Conservation (phyloP, 139 green algal genomes). For the Chlorella sp. region DNA sequence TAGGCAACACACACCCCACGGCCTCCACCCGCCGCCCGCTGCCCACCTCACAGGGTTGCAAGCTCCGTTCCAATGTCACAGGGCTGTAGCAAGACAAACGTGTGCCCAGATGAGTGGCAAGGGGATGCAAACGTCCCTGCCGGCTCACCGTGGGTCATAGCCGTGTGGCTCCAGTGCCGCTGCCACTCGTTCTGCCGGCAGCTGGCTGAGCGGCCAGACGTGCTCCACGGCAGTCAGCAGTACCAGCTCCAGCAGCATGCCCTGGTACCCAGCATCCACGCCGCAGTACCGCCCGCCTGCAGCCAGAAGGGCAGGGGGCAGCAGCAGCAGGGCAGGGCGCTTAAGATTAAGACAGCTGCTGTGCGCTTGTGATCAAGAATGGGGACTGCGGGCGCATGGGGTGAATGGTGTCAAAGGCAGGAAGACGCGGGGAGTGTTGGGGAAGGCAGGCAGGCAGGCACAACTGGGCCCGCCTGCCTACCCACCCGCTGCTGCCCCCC, state of each 20-base stretch:
- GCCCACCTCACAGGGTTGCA: not conserved
- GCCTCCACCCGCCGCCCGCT: no score
- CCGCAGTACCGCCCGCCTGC: slow-evolving; percentile 45
- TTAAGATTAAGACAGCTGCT: not conserved
- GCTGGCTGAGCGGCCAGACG: slow-evolving; percentile 18
- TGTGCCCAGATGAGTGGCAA: no score
- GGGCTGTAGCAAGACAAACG: no score
- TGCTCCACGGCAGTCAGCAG: slow-evolving; percentile 49
- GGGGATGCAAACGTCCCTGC: not conserved
- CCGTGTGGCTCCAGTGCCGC: slow-evolving; percentile 43
- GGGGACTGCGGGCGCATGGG: not conserved
- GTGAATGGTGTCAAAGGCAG: no score
- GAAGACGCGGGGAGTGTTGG: not conserved
- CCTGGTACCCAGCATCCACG: slow-evolving; percentile 58
- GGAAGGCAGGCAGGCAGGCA: not conserved
- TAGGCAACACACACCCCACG: no score
- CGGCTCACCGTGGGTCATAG: slow-evolving; percentile 34
- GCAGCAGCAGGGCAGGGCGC: not conserved
- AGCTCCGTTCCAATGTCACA: no score
- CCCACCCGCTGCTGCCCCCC: no score
- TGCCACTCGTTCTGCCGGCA: slow-evolving; percentile 22
- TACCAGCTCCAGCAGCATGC: slow-evolving; percentile 64
- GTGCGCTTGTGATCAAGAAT: no score
- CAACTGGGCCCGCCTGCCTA: not conserved
- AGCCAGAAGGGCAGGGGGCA: no score